Evolutionary conservation across 306 rosid genomes (phyloP).

Genomic region (Quercus engelmannii): DNA sequence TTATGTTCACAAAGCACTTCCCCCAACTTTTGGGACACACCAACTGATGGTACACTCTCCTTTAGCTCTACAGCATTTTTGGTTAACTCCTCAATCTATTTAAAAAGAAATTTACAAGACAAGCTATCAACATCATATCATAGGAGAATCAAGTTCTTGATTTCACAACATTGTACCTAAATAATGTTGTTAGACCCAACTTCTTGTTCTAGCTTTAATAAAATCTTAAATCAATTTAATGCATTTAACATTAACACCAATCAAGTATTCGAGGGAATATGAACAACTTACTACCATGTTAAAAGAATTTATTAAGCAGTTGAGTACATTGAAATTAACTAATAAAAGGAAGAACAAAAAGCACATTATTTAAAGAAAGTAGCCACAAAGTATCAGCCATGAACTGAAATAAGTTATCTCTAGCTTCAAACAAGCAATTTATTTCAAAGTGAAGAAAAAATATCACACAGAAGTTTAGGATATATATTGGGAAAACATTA

Average conservation of each 20-base stretch:
- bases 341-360: no score
- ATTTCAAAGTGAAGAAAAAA: no score
- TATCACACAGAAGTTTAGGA: no score
- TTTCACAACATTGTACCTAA: background rate
- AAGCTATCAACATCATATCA: background rate
- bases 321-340: background rate
- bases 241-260: background rate
- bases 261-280: background rate
- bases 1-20: conserved; percentile 63
- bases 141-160: background rate
- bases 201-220: background rate
- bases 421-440: no score
- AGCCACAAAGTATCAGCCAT: no score
- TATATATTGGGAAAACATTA: no score
- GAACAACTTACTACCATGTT: background rate
- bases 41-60: conserved; percentile 20
- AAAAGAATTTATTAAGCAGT: background rate
- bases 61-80: conserved; percentile 48
- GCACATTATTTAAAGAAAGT: no score
- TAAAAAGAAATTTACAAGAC: background rate
- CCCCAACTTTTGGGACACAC: conserved; percentile 26
- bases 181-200: background rate
- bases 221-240: background rate
- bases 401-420: no score
- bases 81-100: conserved; percentile 57